A percentile compares a stretch with the other conserved stretches of the same genome.
phyloP scores from a whole-genome alignment of 2,329 filamentous ascomycete species.

The Thelonectria discophora region DNA sequence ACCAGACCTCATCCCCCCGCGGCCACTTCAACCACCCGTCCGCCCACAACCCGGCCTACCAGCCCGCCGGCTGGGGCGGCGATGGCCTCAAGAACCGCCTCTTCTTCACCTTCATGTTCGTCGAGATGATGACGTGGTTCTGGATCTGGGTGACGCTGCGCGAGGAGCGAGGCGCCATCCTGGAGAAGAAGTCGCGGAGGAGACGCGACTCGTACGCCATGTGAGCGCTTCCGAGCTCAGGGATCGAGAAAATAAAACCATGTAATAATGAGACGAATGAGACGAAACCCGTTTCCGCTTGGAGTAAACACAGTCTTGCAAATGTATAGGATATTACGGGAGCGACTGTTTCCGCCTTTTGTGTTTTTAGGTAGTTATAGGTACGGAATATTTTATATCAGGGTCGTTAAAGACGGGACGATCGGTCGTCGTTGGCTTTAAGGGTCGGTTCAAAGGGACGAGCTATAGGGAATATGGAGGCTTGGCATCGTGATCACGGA shows the following conservation, averaged over 20 bases:
- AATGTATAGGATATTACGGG: constrained; percentile 11
- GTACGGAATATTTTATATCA: background rate
- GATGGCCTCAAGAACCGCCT: constrained; percentile 83
- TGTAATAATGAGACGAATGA: constrained; percentile 5
- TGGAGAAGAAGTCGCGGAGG: constrained; percentile 50
- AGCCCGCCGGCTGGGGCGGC: constrained; percentile 58
- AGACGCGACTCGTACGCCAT: constrained; percentile 35
- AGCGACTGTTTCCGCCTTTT: background rate
- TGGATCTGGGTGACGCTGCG: constrained; percentile 80
- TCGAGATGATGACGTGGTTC: constrained; percentile 88
- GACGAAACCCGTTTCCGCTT: background rate
- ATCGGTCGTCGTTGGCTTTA: background rate
- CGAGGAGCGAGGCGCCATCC: constrained; percentile 65
- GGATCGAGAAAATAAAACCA: background rate
- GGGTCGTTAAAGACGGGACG: background rate
- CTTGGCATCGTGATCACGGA: background rate
- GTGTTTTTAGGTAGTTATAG: background rate
- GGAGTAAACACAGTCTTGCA: constrained; percentile 13
- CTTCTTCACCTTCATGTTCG: constrained; percentile 83
- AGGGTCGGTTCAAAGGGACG: background rate
- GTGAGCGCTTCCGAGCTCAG: constrained; percentile 14
- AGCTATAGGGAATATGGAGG: background rate
- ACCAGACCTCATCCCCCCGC: constrained; percentile 43
- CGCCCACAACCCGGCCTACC: constrained; percentile 48
- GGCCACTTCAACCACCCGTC: constrained; percentile 39